Base-by-base conservation (phyloP, 2,329 filamentous ascomycete species). In the Fusarium siculi region DNA sequence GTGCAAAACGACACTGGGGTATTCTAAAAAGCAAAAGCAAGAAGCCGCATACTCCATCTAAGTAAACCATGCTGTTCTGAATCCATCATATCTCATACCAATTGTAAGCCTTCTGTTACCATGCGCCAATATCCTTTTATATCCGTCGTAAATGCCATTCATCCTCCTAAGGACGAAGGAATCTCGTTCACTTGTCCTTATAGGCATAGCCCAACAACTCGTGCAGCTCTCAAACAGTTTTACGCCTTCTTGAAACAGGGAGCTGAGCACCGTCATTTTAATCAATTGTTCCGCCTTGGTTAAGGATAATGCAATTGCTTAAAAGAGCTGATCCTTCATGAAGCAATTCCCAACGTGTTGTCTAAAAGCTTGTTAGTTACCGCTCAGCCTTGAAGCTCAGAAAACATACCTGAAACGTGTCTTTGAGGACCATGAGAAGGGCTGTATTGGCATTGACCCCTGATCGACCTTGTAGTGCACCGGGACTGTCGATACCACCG, bases 341-440 rank as follows among this genome's bases (percentile, higher is more conserved):
- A 71, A 98, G 85, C 61, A 98, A 84, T 84, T 98, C 95, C 96
- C 96, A 98, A 54, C 95, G 88, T 37, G 95, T 95, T 77, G 92
- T 91, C 73, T 88, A 21, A 14, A 34, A 39, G 34, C 28, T 21
- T 58, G 59, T 62, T 46, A 62, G 58, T 43, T 23, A 36, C 19
- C 50, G 21, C 32, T 36, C 21, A 34, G 21, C n/a, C n/a, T 25
- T 28, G 30, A 42, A 43, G 19, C 53, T 42, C 11, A 34, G 23
- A 32, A 58, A 16, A 25, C 40, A 32, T 39, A 62, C 59, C 63
- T 67, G 87, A 80, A 98, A 98, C 44, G 93, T 92, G 63, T 94
- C 92, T 70, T 92, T 91, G 67, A 99, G 87, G 39, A 97, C 88
- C 82, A 96, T 88, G 73, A 98, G 83, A 79, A 98, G 81, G 0